phyloP scores from a whole-genome alignment of 345 rosid genomes.

The Ceriops zippeliana region DNA sequence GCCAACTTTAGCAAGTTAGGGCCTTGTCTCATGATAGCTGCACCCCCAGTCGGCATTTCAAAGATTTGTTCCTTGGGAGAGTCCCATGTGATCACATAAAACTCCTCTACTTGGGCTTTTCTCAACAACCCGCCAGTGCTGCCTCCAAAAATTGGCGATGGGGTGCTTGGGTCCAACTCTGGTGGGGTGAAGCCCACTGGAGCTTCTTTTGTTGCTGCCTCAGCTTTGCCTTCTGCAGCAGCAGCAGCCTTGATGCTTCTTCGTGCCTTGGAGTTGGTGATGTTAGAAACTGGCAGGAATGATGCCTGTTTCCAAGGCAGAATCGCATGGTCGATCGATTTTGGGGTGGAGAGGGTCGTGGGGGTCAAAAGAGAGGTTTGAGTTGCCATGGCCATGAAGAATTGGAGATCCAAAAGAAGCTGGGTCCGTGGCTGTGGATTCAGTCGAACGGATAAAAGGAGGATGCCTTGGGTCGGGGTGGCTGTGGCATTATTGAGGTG shows the following conservation, averaged over 20 bases:
- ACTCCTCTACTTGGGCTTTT: constrained; percentile 88
- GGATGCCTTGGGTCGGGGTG: background rate
- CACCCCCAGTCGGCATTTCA: constrained; percentile 96
- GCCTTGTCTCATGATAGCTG: constrained; percentile 93
- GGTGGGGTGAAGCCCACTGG: constrained; percentile 89
- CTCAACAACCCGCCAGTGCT: constrained; percentile 78
- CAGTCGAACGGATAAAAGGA: background rate
- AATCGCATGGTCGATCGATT: constrained; percentile 36
- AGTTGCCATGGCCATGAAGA: constrained; percentile 50
- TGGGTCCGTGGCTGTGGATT: background rate
- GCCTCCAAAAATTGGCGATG: constrained; percentile 89
- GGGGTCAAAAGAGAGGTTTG: constrained; percentile 63
- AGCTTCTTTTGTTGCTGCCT: constrained; percentile 39
- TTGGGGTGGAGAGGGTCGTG: constrained; percentile 40
- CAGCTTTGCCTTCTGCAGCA: constrained; percentile 26
- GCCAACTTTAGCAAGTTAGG: constrained; percentile 87
- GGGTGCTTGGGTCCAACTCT: constrained; percentile 74
- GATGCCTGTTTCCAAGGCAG: constrained; percentile 45
- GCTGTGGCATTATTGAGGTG: constrained; percentile 22
- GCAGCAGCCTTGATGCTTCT: constrained; percentile 41
- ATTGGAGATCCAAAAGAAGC: background rate
- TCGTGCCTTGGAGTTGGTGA: constrained; percentile 1
- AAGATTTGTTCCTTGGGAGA: constrained; percentile 91
- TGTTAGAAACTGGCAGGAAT: constrained; percentile 1
- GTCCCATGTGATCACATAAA: constrained; percentile 93